Conservation (phyloP, 345 rosid genomes). For the Salix dunnii region DNA sequence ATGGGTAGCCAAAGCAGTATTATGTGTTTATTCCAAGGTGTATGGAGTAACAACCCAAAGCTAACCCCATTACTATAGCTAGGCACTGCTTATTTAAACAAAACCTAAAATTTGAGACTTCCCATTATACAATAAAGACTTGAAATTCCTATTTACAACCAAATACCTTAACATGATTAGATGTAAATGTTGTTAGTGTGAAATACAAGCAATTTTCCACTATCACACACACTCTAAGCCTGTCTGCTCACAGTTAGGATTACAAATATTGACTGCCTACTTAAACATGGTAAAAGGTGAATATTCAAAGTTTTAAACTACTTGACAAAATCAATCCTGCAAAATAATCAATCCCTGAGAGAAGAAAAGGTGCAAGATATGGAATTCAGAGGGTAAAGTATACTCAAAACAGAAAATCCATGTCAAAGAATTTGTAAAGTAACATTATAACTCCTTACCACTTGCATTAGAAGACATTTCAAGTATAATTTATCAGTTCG, state of each 20-base stretch:
- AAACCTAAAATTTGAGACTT: background rate
- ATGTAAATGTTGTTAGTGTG: background rate
- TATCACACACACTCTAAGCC: background rate
- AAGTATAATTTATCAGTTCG: constrained; percentile 72
- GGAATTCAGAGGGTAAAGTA: background rate
- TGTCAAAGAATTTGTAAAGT: background rate
- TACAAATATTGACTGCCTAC: background rate
- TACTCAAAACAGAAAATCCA: background rate
- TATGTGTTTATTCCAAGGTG: background rate
- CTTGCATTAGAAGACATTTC: constrained; percentile 94
- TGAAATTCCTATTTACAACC: background rate
- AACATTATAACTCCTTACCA: constrained; percentile 51
- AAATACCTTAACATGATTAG: background rate
- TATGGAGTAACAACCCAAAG: background rate
- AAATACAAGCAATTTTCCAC: background rate
- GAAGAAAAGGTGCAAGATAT: background rate
- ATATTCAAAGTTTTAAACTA: background rate
- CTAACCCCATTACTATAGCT: background rate
- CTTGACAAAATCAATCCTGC: background rate
- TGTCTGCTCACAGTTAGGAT: background rate
- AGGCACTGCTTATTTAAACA: background rate
- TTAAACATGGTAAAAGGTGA: background rate
- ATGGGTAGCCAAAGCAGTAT: background rate
- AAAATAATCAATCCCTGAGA: background rate
- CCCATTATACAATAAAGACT: background rate